Base-by-base conservation (phyloP, 352 stramenopile species). In the Phytophthora pinifolia region DNA sequence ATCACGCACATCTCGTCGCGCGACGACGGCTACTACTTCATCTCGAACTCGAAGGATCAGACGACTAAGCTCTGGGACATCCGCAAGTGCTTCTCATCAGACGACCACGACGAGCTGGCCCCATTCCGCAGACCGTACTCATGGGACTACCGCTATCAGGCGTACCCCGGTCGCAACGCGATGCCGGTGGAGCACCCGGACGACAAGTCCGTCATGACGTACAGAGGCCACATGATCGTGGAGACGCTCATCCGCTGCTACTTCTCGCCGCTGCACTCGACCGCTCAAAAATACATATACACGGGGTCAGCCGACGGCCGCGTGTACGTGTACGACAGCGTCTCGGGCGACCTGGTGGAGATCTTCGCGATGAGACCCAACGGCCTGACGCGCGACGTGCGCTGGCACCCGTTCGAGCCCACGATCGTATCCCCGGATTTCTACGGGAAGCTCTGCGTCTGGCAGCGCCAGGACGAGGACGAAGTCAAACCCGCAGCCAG, bases 11-110 rank as follows among this genome's bases (percentile, higher is more conserved):
- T 94, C 53, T 86, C 79, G 9, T 90, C 85, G 20, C 76, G 83
- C 13, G 82, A 92, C 56, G 85, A 94, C 59, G 85, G 82, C 4
- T 90, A 89, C 64, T 94, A 94, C 48, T 94, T 94, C 46, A 67
- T 94, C 20, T 94, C 84, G n/a, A 94, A 94, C 63, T 67, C 80
- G 0, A 94, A 94, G 45, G 84, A 94, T 46, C 85, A 92, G 56
- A 89, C 71, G 10, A 83, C 68, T 43, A 92, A 92, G 65, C 82
- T 94, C 9, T 94, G 82, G 82, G 85, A 94, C 53, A 70, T 92
- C 20, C 76, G 84, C 22, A 92, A 92, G 54, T 94, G 81, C 54
- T 61, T 79, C 29, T 86, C 73, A 4, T 64, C 79, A 12, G 59
- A 83, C 6, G 46, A 73, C 22, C 64, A 82, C 31, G 70, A 79